Conservation (phyloP, 2,329 filamentous ascomycete species). For the Tothia fuscella region DNA sequence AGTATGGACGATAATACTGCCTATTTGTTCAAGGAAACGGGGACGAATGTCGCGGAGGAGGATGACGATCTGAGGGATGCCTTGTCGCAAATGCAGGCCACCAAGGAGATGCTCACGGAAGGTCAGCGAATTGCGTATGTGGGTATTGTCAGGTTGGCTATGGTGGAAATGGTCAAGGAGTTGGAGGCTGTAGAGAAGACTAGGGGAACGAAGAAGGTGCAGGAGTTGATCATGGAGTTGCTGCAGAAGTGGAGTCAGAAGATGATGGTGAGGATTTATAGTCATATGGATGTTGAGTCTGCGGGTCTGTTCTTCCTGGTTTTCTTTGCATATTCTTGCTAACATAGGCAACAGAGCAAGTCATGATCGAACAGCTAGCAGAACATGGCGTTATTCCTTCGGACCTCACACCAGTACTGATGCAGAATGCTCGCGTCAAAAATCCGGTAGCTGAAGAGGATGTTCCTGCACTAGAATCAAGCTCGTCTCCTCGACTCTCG, state of each 20-base stretch:
- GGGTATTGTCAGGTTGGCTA: slow-evolving; percentile 69
- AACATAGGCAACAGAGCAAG: slow-evolving; percentile 63
- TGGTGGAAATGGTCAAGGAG: slow-evolving; percentile 64
- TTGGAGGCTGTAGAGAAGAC: slow-evolving; percentile 49
- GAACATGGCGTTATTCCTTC: slow-evolving; percentile 79
- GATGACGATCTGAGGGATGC: slow-evolving; percentile 37
- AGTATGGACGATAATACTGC: slow-evolving; percentile 96
- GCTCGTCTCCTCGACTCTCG: slow-evolving; percentile 9
- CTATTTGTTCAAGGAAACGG: slow-evolving; percentile 76
- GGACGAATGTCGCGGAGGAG: slow-evolving; percentile 43
- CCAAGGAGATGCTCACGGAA: slow-evolving; percentile 89
- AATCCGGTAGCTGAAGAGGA: slow-evolving; percentile 65
- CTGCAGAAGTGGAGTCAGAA: slow-evolving; percentile 96
- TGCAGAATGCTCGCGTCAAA: slow-evolving; percentile 83
- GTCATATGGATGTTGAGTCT: slow-evolving; percentile 95
- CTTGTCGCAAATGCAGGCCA: slow-evolving; percentile 83
- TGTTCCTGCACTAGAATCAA: slow-evolving; percentile 12
- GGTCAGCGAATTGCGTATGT: slow-evolving; percentile 95
- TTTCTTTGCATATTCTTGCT: slow-evolving; percentile 2
- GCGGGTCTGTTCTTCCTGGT: too few species aligned
- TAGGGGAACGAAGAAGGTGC: slow-evolving; percentile 58
- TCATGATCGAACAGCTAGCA: slow-evolving; percentile 97
- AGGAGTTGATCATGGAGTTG: slow-evolving; percentile 58
- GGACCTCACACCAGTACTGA: slow-evolving; percentile 75
- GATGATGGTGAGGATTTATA: slow-evolving; percentile 91